Evolutionary conservation across 139 green algal species (phyloP).

Genomic region (Chlorella sp.): DNA sequence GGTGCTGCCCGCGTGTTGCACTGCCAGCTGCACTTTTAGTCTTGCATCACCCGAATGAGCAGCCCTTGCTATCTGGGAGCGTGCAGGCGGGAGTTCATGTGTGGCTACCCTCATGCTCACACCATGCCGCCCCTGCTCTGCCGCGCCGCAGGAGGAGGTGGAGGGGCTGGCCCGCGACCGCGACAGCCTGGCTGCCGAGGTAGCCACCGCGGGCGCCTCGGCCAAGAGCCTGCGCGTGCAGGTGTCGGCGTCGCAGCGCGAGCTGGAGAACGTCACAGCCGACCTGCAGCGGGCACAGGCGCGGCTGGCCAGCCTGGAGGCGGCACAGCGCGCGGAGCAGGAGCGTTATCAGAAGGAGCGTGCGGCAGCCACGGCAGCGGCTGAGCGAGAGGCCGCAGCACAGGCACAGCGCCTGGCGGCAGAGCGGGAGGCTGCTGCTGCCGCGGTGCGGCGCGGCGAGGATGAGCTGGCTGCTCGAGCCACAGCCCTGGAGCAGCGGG

Average conservation of each 20-base stretch:
- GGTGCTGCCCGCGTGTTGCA: neutral
- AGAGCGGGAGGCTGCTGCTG: slow-evolving; percentile 1
- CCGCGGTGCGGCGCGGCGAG: slow-evolving; percentile 13
- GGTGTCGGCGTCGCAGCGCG: neutral
- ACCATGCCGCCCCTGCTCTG: no score
- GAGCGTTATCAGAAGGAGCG: slow-evolving; percentile 30
- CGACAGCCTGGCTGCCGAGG: slow-evolving; percentile 32
- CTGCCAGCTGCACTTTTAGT: neutral
- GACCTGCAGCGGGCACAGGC: slow-evolving; percentile 40
- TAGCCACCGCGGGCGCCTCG: neutral
- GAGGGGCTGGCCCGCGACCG: slow-evolving; percentile 27
- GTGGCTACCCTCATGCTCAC: no score
- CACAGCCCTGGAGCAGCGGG: slow-evolving; percentile 20
- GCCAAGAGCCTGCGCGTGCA: slow-evolving; percentile 10
- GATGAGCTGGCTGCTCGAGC: slow-evolving; percentile 11
- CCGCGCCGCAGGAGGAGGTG: slow-evolving; percentile 14
- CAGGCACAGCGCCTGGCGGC: slow-evolving; percentile 4
- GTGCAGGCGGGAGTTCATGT: no score
- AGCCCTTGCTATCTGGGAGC: neutral
- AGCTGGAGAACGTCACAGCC: slow-evolving; percentile 22
- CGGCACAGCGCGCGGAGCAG: slow-evolving; percentile 26
- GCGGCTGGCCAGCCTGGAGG: slow-evolving; percentile 34
- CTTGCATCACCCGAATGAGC: no score
- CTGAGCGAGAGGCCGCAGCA: neutral
- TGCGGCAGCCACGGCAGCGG: neutral